Conservation (phyloP, 2,329 filamentous ascomycete species). For the Alternaria gansuensis region DNA sequence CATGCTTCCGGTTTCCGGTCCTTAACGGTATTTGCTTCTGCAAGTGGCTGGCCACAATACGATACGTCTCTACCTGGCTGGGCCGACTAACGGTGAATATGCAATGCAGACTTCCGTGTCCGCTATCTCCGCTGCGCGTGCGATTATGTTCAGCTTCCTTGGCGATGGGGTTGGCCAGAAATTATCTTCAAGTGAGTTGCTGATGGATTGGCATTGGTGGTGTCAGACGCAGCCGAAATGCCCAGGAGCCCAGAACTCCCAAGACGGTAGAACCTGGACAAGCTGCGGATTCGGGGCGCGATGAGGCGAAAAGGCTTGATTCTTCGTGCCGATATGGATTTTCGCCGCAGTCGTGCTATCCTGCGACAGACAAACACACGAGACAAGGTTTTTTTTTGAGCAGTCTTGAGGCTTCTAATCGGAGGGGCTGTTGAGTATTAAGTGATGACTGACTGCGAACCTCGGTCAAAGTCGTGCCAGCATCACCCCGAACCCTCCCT, state of each 20-base stretch:
- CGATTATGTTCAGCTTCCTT: constrained; percentile 9
- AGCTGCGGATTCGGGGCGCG: constrained; percentile 10
- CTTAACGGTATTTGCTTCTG: constrained; percentile 8
- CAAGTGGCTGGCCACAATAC: constrained; percentile 10
- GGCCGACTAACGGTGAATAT: constrained; percentile 2
- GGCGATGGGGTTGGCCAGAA: constrained; percentile 9
- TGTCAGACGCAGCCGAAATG: constrained; percentile 18
- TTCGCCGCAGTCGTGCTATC: neutral
- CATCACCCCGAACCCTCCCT: neutral
- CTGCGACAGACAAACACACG: neutral
- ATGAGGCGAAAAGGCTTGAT: constrained; percentile 20
- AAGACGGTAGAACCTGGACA: constrained; percentile 23
- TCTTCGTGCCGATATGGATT: constrained; percentile 16
- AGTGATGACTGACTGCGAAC: neutral
- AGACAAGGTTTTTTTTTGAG: neutral
- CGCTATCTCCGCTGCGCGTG: constrained; percentile 15
- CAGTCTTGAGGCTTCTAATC: neutral
- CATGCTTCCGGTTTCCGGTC: constrained; percentile 22
- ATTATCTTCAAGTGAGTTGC: neutral
- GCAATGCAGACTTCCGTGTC: constrained; percentile 7
- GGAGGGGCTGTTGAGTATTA: neutral
- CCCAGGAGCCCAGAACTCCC: constrained; percentile 22
- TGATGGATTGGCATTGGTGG: constrained; percentile 11
- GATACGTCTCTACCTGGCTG: neutral
- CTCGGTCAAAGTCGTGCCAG: neutral